Conservation (phyloP, 139 green algal species). For the Volvox reticuliferus region DNA sequence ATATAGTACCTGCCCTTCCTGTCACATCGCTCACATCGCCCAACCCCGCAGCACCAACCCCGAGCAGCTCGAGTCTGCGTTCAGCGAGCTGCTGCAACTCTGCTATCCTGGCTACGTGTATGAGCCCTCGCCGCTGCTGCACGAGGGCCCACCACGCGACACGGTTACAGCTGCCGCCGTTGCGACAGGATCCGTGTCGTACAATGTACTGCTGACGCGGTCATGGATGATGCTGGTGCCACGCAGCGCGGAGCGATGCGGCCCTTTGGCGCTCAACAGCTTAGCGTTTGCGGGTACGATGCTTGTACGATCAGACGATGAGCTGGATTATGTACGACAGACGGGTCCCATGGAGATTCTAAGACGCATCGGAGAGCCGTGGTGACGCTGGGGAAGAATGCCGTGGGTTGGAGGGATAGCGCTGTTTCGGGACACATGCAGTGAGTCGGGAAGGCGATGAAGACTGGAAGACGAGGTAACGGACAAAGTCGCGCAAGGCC, state of each 20-base stretch:
- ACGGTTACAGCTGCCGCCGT: constrained; percentile 16
- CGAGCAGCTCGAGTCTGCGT: constrained; percentile 25
- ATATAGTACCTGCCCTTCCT: too few species aligned
- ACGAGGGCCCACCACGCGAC: not conserved
- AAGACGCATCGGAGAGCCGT: constrained; percentile 62
- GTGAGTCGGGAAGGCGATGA: too few species aligned
- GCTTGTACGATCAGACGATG: constrained; percentile 72
- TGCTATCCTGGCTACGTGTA: constrained; percentile 28
- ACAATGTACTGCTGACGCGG: constrained; percentile 41
- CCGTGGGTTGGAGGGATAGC: too few species aligned
- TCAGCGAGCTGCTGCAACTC: constrained; percentile 23
- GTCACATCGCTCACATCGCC: too few species aligned
- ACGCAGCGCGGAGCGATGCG: constrained; percentile 58
- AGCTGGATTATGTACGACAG: constrained; percentile 67
- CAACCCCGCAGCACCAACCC: constrained; percentile 7
- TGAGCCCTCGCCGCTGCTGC: not conserved
- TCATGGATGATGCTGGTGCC: constrained; percentile 62
- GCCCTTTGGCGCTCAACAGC: constrained; percentile 72
- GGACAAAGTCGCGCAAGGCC: too few species aligned
- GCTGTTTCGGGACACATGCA: too few species aligned
- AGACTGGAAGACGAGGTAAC: too few species aligned
- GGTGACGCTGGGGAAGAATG: constrained; percentile 35
- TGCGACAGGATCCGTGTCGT: constrained; percentile 32
- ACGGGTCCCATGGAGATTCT: constrained; percentile 71
- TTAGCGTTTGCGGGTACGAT: constrained; percentile 87